Evolutionary conservation across 495 filamentous ascomycete species (phyloP), one percentile per base, ranked within the genome.

Genomic region (Lophium mytilinum): DNA sequence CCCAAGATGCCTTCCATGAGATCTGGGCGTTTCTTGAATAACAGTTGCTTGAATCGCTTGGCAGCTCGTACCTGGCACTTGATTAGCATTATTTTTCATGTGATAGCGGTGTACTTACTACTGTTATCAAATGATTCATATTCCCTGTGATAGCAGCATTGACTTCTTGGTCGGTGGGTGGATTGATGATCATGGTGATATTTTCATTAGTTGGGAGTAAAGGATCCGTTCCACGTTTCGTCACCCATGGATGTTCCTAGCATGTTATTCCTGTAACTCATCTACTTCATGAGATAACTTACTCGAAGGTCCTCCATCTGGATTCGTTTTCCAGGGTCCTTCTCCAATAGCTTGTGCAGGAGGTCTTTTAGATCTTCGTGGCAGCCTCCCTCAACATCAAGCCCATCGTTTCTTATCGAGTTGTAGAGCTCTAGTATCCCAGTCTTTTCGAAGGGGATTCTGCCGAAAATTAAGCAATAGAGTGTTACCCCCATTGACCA

Each of bases 401-500:
- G 14, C 6, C 73, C 62, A 47, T 94, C 83, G 15, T 75, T 80
- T 57, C 84, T 84, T 68, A 98, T 97, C 7, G 89, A 82, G 58
- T 95, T 84, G 62, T 92, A 97, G 50, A 97, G 79, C 24, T 95
- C 90, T 40, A 97, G 74, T 37, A 96, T 82, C 34, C 81, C 83
- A 9, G 77, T 71, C 52, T 85, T 78, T 60, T 87, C 86, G 63
- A 96, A 98, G 0, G 93, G 93, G 43, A 98, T 80, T 41, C 72
- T 76, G 12, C 93, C 93, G 69, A 93, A 98, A 41, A 87, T 80
- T 18, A 98, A 77, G 68, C 93, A 98, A 67, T 95, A 97, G 11
- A 98, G 72, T 1, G 91, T 92, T 2, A 96, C 86, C 8, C 93
- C 93, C 94, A 98, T 98, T 0, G 94, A 95, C 93, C 93, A 98